These are phyloP conservation scores for Colletotrichum tanaceti DNA, from an alignment of 2,329 filamentous ascomycete species.

Conservation along the genomic window DNA sequence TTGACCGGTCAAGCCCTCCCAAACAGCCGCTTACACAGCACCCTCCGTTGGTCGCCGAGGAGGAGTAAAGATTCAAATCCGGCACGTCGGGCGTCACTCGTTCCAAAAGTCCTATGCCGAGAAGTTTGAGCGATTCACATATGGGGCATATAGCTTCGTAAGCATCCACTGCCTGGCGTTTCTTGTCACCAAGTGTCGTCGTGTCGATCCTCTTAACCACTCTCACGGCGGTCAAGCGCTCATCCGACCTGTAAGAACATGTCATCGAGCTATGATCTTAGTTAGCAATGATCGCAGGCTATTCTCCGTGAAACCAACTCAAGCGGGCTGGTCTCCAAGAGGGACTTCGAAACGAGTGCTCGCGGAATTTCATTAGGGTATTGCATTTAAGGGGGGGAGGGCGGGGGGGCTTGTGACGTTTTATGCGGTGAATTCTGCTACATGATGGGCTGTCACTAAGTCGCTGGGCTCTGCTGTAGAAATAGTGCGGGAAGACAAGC, in stretches of 20 bases:
- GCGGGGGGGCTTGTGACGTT: conserved; percentile 2
- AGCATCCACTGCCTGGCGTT: background rate
- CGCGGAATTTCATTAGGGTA: too few species aligned
- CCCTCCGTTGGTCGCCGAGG: background rate
- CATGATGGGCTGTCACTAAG: background rate
- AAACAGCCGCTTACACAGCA: background rate
- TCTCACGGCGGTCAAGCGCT: too few species aligned
- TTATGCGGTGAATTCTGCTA: conserved; percentile 16
- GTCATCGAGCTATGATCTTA: background rate
- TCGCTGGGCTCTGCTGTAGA: background rate
- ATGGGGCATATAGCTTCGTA: background rate
- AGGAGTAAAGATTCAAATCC: conserved; percentile 3
- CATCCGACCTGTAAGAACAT: background rate
- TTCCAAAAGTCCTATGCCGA: background rate
- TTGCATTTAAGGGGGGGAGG: background rate
- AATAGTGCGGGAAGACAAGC: background rate
- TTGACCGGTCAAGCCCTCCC: conserved; percentile 2
- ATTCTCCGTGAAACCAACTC: background rate
- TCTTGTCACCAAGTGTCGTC: background rate
- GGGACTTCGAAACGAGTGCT: background rate
- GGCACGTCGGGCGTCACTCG: background rate
- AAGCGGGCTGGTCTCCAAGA: background rate
- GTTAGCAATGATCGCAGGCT: too few species aligned
- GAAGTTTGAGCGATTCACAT: background rate
- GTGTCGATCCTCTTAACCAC: background rate